These are phyloP conservation scores for Chaetomium globosum DNA, from an alignment of 2,329 filamentous ascomycete genomes.

Conservation along the genomic window DNA sequence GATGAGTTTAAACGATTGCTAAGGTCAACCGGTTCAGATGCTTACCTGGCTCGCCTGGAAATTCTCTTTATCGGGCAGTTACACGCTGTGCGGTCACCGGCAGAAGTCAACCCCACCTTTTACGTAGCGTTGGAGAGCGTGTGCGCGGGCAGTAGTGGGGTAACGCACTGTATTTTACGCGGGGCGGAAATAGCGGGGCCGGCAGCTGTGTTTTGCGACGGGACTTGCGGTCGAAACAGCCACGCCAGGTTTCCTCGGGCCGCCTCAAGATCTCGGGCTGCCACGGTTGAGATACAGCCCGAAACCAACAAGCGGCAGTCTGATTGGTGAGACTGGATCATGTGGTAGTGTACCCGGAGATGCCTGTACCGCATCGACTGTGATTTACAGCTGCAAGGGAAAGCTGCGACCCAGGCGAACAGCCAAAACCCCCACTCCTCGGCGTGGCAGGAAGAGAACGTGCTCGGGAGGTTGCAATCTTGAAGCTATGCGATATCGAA, in stretches of 20 bases:
- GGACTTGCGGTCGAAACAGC: neutral
- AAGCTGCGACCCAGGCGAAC: neutral
- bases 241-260: neutral
- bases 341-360: constrained; percentile 25
- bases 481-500: constrained; percentile 4
- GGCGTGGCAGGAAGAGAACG: constrained; percentile 16
- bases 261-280: neutral
- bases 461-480: constrained; percentile 1
- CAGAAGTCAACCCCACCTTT: constrained; percentile 30
- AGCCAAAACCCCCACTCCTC: constrained; percentile 14
- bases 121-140: constrained; percentile 20
- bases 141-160: constrained; percentile 29
- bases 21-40: neutral
- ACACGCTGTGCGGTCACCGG: constrained; percentile 20
- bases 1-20: neutral
- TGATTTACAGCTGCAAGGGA: constrained; percentile 3
- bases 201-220: constrained; percentile 17
- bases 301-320: neutral
- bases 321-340: constrained; percentile 26
- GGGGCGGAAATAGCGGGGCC: constrained; percentile 21
- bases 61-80: constrained; percentile 20
- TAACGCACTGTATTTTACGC: constrained; percentile 10
- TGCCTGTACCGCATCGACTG: neutral
- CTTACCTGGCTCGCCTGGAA: constrained; percentile 5
- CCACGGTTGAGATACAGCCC: neutral